phyloP scores from a whole-genome alignment of 352 stramenopile genomes.

The Aphanomyces invadans region DNA sequence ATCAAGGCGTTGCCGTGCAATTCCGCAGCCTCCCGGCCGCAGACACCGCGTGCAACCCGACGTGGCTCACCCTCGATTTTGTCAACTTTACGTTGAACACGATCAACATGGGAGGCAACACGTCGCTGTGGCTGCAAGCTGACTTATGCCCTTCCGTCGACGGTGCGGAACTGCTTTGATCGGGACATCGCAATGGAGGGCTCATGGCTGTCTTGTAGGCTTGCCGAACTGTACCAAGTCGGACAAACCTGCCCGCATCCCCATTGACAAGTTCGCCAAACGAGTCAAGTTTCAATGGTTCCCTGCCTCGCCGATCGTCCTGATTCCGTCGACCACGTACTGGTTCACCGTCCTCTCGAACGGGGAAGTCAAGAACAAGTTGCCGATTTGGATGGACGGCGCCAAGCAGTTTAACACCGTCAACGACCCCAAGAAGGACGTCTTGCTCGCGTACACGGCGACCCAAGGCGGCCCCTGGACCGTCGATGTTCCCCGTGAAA shows the following conservation, averaged over 20 bases:
- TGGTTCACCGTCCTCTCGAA: constrained; percentile 1
- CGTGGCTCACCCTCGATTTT: no score
- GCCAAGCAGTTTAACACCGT: background rate
- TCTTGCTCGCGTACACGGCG: background rate
- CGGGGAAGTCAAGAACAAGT: background rate
- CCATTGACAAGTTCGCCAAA: background rate
- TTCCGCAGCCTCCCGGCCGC: no score
- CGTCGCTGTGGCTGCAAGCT: background rate
- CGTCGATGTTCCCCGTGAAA: background rate
- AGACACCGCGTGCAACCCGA: no score
- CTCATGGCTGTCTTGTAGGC: background rate
- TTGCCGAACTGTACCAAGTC: background rate
- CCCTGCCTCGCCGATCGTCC: background rate
- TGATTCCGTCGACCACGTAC: background rate
- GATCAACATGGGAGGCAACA: background rate
- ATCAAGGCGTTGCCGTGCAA: no score
- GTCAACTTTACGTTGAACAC: background rate
- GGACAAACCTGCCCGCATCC: background rate
- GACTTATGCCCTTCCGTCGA: background rate
- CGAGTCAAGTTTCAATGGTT: background rate
- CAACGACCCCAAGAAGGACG: constrained; percentile 4
- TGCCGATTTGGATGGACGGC: background rate
- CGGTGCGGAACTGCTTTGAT: background rate
- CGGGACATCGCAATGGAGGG: background rate
- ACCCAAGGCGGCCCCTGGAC: background rate